Base-by-base conservation (phyloP, 768 basidiomycete genomes). In the Trametes cubensis region DNA sequence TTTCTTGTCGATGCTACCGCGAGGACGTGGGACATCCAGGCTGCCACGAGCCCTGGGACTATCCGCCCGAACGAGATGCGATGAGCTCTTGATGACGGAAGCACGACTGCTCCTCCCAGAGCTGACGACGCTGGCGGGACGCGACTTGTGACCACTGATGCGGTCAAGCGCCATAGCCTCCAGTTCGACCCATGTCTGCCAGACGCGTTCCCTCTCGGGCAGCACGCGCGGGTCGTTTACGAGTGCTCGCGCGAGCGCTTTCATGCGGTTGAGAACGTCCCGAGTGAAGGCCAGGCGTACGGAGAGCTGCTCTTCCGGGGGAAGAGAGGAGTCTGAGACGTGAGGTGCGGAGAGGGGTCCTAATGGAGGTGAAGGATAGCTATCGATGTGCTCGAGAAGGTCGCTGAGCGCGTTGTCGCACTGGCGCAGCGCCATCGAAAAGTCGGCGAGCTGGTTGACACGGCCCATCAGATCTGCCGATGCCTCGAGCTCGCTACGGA, bases 391-490 rank as follows among this genome's bases (percentile, higher is more conserved):
- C 68, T 94, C 90, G 48, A 95, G 77, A 5, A 95, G 78, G 72
- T 94, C 91, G 67, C 93, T 95, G 46, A 94, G 78, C 21, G 86
- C 84, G n/a, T 79, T 76, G 70, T 95, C 93, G 66, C 90, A 92
- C 20, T 71, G 70, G 26, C 78, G 78, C 10, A 88, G 72, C 39
- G 77, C 69, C 21, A 78, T 74, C 6, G 79, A 73, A 50, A 94
- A 75, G n/a, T 78, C 74, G 11, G 81, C 83, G n/a, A 95, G 75
- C 40, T 74, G 75, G 54, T 81, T 75, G 25, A 92, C 71, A 46
- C 79, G 80, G 34, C 78, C 74, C 69, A 91, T 73, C 48, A 85
- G 69, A 3, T 77, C 75, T 46, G 73, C 71, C 41, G 85, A 81
- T 18, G 71, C 78, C 23, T 81, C 77, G n/a, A 91, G 61, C 59